Base-by-base conservation (phyloP, 2,329 filamentous ascomycete genomes). In the Colletotrichum liriopes region DNA sequence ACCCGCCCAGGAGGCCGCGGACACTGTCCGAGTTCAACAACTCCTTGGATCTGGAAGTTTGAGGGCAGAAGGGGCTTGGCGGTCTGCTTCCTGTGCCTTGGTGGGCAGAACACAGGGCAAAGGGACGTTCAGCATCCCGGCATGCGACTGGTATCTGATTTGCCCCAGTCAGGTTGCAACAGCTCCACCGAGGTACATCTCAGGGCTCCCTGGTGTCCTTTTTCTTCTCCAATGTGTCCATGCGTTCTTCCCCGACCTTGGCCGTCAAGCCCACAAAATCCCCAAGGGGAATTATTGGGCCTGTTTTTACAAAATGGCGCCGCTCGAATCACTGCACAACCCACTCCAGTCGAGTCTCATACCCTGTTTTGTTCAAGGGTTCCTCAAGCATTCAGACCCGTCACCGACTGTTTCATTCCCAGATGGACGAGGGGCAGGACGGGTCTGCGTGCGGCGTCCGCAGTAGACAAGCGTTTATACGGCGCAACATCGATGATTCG, bases 231-330 rank as follows among this genome's bases (percentile, higher is more conserved):
- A 55, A 23, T 39, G 32, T 39, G 32, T 61, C 49, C 35, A 11
- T 65, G 43, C 52, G 41, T 66, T 45, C 37, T 68, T 68, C 65
- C 58, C 69, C 69, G 52, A 71, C 26, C 65, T 63, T 63, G 69
- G 69, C 58, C 45, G 29, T 3, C 51, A 59, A 71, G 45, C 52
- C 69, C 65, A 62, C 65, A 62, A 54, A 62, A 56, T 67, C 69
- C 69, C 69, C 51, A 61, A 68, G 69, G 69, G 69, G 69, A 68
- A 68, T 63, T 63, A 69, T 14, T 63, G 58, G 69, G 35, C 52
- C 68, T 59, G 35, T 47, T n/a, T 41, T 35, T 51, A 41, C 41
- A 68, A 9, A 45, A 29, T 37, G 37, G 51, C 23, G 49, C 51
- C 65, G 55, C 43, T 55, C 39, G 47, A 61, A 55, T 55, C 61